phyloP scores from a whole-genome alignment of 2,329 filamentous ascomycete species.

The Xenoacremonium recifei region DNA sequence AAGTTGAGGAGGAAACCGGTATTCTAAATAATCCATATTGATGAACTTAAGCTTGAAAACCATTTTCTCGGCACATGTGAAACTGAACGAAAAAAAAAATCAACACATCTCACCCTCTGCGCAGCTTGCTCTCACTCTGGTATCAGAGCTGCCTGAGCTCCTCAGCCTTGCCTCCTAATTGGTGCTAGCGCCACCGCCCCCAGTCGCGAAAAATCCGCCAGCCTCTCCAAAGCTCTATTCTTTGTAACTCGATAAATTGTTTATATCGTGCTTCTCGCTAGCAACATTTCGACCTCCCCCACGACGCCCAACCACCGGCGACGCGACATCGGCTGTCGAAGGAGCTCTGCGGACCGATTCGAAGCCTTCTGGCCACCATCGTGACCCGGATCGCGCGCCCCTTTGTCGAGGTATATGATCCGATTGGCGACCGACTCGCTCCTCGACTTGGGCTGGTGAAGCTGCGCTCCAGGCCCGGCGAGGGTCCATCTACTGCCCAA shows the following conservation, averaged over 20 bases:
- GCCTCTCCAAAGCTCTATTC: constrained; percentile 33
- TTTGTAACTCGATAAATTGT: no score
- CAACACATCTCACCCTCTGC: no score
- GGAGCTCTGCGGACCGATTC: constrained; percentile 13
- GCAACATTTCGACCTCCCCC: constrained; percentile 13
- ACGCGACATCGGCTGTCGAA: constrained; percentile 18
- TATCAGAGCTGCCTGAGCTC: not conserved
- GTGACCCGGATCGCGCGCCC: constrained; percentile 13
- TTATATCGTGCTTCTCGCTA: constrained; percentile 23
- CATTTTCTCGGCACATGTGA: no score
- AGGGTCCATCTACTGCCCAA: constrained; percentile 27
- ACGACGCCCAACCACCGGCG: constrained; percentile 14
- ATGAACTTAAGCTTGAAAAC: no score
- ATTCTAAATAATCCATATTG: no score
- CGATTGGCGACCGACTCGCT: constrained; percentile 15
- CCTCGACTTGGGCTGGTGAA: constrained; percentile 29
- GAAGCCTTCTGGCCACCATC: constrained; percentile 6
- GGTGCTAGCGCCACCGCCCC: constrained; percentile 32
- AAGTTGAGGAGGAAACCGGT: no score
- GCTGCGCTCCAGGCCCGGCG: constrained; percentile 24
- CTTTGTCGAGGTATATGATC: constrained; percentile 27
- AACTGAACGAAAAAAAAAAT: no score
- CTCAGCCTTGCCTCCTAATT: constrained; percentile 33
- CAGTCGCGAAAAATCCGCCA: constrained; percentile 39
- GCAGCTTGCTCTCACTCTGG: no score